A percentile compares a stretch with the other conserved stretches of the same genome.
Evolutionary conservation across 2,329 filamentous ascomycete genomes (phyloP).

Genomic region (Cadophora gregata): DNA sequence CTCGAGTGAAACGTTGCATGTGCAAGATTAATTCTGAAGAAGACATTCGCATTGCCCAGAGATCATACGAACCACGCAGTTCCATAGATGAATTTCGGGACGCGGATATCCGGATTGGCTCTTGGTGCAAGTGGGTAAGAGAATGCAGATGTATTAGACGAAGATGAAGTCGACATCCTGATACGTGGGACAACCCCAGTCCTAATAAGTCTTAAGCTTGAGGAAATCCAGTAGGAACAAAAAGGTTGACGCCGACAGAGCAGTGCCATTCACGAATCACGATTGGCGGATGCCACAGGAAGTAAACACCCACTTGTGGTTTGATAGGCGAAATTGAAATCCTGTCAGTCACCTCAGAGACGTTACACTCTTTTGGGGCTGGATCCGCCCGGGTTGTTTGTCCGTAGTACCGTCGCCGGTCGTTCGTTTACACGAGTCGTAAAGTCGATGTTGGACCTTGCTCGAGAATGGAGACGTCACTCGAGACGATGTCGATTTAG

Average conservation of each 20-base stretch:
- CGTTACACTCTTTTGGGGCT: background rate
- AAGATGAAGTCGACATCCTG: constrained; percentile 8
- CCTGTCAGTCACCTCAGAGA: background rate
- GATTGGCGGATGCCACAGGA: background rate
- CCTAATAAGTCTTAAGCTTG: background rate
- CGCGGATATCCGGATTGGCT: constrained; percentile 38
- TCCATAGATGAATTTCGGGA: constrained; percentile 71
- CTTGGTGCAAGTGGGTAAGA: background rate
- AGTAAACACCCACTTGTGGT: background rate
- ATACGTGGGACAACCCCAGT: too few relatives aligned
- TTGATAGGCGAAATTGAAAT: background rate
- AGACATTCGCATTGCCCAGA: background rate
- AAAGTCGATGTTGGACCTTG: constrained; percentile 4
- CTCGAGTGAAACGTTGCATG: too few relatives aligned
- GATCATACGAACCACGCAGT: constrained; percentile 57
- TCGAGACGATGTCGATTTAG: constrained; percentile 8
- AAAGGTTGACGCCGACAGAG: background rate
- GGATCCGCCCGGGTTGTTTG: background rate
- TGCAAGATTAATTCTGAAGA: too few relatives aligned
- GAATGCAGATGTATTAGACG: constrained; percentile 1
- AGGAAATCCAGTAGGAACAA: background rate
- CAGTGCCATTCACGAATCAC: background rate
- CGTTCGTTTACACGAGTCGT: constrained; percentile 2
- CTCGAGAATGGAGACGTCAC: background rate
- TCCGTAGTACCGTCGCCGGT: background rate